Evolutionary conservation across 208 protist species (phyloP).

Genomic region (Acanthamoeba healyi): DNA sequence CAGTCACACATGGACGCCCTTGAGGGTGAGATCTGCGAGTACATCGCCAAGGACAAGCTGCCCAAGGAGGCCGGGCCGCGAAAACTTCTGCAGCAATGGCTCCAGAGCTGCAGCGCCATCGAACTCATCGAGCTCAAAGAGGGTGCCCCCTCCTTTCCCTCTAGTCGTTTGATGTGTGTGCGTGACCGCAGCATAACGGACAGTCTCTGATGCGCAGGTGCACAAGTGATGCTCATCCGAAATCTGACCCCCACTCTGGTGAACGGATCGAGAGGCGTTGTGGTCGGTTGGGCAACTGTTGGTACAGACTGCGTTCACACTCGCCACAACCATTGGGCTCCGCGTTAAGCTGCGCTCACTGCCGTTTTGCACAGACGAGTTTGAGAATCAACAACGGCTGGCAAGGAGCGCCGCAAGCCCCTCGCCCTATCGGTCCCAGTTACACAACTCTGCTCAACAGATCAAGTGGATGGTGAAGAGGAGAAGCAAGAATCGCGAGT

Average conservation of each 20-base stretch:
- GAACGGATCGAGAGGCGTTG: conserved; percentile 84
- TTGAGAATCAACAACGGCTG: not conserved
- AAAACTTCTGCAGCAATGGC: not conserved
- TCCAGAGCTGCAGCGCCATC: conserved; percentile 1
- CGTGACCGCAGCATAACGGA: not conserved
- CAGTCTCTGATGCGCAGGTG: conserved; percentile 78
- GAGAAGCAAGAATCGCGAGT: not conserved
- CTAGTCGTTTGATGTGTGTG: not conserved
- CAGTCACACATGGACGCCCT: not conserved
- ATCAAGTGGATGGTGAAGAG: not conserved
- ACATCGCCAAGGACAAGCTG: not conserved
- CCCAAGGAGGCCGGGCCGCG: not conserved
- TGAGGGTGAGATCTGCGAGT: not conserved
- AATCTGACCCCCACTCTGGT: conserved; percentile 81
- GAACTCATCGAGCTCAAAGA: not conserved
- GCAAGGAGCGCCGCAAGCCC: not conserved
- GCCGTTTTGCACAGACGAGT: not conserved
- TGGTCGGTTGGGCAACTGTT: conserved; percentile 56
- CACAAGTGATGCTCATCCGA: conserved; percentile 87
- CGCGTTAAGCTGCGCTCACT: no score
- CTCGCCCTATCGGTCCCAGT: conserved; percentile 18
- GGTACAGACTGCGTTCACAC: not conserved
- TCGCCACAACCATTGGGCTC: not conserved
- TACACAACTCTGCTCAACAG: not conserved
- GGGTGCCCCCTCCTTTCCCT: not conserved